Evolutionary conservation across 352 stramenopile genomes (phyloP).

Genomic region (Blastocystis sp.): DNA sequence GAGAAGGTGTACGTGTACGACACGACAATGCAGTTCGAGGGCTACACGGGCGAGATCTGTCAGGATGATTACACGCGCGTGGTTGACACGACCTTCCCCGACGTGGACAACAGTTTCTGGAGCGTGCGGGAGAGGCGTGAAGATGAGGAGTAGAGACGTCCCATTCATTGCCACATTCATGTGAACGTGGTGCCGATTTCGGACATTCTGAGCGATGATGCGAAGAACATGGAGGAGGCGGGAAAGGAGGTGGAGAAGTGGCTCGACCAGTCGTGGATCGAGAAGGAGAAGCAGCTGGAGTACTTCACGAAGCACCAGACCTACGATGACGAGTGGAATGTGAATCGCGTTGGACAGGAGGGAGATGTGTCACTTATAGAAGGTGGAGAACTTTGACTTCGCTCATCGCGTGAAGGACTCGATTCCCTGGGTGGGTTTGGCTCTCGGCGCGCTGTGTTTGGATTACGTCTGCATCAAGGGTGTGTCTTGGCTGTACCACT

Average conservation of each 20-base stretch:
- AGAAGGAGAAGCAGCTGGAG: constrained; percentile 58
- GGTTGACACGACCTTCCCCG: constrained; percentile 49
- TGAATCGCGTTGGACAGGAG: background rate
- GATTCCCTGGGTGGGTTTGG: constrained; percentile 15
- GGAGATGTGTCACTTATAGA: constrained; percentile 1
- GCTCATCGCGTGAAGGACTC: constrained; percentile 35
- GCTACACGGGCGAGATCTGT: constrained; percentile 47
- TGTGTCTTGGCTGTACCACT: background rate
- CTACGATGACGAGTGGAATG: constrained; percentile 30
- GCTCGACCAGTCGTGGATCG: constrained; percentile 30
- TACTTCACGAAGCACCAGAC: constrained; percentile 68
- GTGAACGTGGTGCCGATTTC: constrained; percentile 35
- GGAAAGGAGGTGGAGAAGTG: constrained; percentile 49
- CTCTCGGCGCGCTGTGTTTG: background rate
- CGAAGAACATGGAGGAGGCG: background rate
- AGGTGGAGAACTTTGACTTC: constrained; percentile 48
- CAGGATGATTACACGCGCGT: constrained; percentile 31
- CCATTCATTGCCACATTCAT: constrained; percentile 43
- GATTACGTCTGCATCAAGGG: background rate
- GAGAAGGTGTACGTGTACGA: constrained; percentile 61
- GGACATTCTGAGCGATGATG: constrained; percentile 32
- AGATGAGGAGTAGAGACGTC: constrained; percentile 19
- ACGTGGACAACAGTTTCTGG: constrained; percentile 47
- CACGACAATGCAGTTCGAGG: constrained; percentile 64
- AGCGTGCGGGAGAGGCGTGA: background rate